Base-by-base conservation (phyloP, 371 early-diverging fungal genomes). In the Apophysomyces trapeziformis region DNA sequence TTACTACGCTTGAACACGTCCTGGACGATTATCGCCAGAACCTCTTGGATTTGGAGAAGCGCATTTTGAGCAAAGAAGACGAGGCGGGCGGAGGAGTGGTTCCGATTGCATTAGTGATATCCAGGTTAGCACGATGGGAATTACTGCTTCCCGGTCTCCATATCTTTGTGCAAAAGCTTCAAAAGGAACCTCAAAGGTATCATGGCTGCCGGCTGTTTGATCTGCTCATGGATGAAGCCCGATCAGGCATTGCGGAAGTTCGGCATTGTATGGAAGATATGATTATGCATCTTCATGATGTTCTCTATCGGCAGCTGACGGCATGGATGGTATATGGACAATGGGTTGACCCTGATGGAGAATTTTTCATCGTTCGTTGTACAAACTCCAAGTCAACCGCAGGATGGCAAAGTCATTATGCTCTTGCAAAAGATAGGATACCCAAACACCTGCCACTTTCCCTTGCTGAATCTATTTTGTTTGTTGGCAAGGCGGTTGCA, bases 271-370 rank as follows among this genome's bases (percentile, higher is more conserved):
- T 89, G 74, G 76, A 79, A 35, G 77, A 75, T n/a, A 70, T 90
- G 50, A 73, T 87, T 18, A 63, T 74, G 1, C 82, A 82, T 5
- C 81, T 88, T 18, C 84, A 85, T 60, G 77, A 76, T 14, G 90
- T 91, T 0, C 70, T 92, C 63, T 89, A 84, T 68, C 79, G 87
- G 44, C 90, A 91, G 62, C 74, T 93, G 6, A 79, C 87, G 4
- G 74, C 85, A 0, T 93, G 94, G 94, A 86, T 91, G 74, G 76
- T 91, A 2, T 89, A 90, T 69, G 94, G 92, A 8, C 80, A 82
- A 41, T 76, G 89, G 36, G 72, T 76, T 14, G 90, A 90, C 65
- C 86, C 89, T 1, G 75, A 82, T 64, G 64, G 71, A 4, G 93
- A 92, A 68, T 93, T 92, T 57, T 93, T 93, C 60, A 80, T 93